These are phyloP conservation scores for Sambucus nigra DNA, from an alignment of 129 eudicot genomes.

Conservation along the genomic window DNA sequence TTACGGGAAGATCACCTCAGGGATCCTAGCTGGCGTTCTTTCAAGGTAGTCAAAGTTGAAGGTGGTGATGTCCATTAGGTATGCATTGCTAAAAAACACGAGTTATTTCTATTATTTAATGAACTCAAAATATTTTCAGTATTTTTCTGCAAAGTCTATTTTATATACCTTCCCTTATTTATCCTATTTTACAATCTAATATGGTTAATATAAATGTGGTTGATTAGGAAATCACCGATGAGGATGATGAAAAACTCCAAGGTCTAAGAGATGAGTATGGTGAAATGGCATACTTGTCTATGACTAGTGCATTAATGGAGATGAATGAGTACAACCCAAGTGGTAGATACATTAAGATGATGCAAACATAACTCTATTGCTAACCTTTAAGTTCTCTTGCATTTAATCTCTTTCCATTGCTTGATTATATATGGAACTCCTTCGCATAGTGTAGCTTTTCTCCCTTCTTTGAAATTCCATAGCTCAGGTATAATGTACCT, in stretches of 20 bases:
- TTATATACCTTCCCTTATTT: neutral
- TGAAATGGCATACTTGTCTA: slow-evolving; percentile 1
- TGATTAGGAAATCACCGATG: slow-evolving; percentile 7
- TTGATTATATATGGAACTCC: too few relatives aligned
- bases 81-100: neutral
- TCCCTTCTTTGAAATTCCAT: too few relatives aligned
- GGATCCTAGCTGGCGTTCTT: slow-evolving; percentile 85
- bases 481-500: too few relatives aligned
- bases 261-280: slow-evolving; percentile 5
- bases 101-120: too few relatives aligned
- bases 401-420: too few relatives aligned
- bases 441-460: too few relatives aligned
- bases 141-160: neutral
- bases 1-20: slow-evolving; percentile 44
- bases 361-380: too few relatives aligned
- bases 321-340: slow-evolving; percentile 8
- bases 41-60: slow-evolving; percentile 30
- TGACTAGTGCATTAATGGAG: slow-evolving; percentile 8
- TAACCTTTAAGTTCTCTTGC: too few relatives aligned
- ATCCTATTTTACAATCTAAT: too few relatives aligned
- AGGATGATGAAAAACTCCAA: slow-evolving; percentile 12
- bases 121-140: neutral
- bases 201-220: too few relatives aligned
- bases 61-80: slow-evolving; percentile 19
- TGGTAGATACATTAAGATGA: slow-evolving; percentile 7